Base-by-base conservation (phyloP, 2,329 filamentous ascomycete genomes). In the Penicillium palitans region DNA sequence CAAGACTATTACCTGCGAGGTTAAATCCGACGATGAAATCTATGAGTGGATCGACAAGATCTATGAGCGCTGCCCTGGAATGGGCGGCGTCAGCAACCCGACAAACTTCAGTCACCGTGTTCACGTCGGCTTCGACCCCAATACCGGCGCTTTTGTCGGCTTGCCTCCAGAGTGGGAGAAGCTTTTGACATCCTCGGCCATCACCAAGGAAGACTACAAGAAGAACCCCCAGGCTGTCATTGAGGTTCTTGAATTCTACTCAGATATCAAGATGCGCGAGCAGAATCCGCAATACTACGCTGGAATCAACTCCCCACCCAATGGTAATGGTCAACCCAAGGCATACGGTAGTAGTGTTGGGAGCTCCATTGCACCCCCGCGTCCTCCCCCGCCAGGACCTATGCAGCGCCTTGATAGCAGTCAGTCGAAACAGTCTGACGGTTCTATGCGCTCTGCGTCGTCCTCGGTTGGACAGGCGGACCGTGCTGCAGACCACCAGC, bases 21-120 rank as follows among this genome's bases (percentile, higher is more conserved):
- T 98, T 68, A 96, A 97, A 78, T 90, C 88, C 57, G 95, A 99
- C 70, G 93, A 96, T 71, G 95, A 99, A 67, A 87, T 99, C 54
- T 99, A 99, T 76, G 92, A 96, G 70, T 99, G 95, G 95, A 96
- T 98, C 70, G 95, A 99, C 76, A 91, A 93, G 74, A 96, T 99
- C 66, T 98, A 98, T 74, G 92, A 93, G 68, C 89, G 93, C 64
- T 98, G 93, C 75, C 95, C 95, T 19, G 93, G 91, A 62, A 96
- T 98, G 91, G 93, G 95, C 61, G 95, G 95, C 67, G 95, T 99
- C 57, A 97, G 93, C 78, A 97, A 98, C 76, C 95, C 95, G 6
- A 98, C 95, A 65, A 97, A 98, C 80, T 99, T 99, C 79, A 92
- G 90, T 25, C 95, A 99, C 74, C 90, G 93, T 47, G 93, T 99